phyloP scores from a whole-genome alignment of 2,329 filamentous ascomycete species.

The Ophiobolus disseminans region DNA sequence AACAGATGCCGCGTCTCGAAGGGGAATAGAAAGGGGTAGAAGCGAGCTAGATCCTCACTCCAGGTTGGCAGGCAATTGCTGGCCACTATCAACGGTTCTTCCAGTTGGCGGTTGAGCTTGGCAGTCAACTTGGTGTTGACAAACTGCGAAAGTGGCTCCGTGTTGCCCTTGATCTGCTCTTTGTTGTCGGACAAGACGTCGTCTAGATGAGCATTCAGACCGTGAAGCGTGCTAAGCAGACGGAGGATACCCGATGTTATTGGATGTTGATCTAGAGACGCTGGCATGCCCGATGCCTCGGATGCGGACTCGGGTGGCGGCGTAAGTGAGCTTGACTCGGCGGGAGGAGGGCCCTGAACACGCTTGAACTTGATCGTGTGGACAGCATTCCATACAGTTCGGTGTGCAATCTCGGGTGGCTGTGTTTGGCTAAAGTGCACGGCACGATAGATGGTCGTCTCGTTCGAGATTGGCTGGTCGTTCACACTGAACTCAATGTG shows the following conservation, averaged over 20 bases:
- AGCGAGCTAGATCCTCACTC: conserved; percentile 91
- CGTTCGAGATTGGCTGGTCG: conserved; percentile 81
- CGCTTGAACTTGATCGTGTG: conserved; percentile 93
- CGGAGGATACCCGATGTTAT: conserved; percentile 86
- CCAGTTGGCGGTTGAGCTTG: conserved; percentile 94
- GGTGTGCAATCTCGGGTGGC: conserved; percentile 69
- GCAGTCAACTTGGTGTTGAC: conserved; percentile 98
- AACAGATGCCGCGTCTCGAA: conserved; percentile 98
- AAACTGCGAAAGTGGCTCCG: conserved; percentile 89
- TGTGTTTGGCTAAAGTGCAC: conserved; percentile 75
- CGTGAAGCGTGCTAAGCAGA: conserved; percentile 87
- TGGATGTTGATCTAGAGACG: conserved; percentile 81
- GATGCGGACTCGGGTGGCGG: conserved; percentile 59
- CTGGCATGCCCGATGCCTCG: conserved; percentile 70
- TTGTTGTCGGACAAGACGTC: conserved; percentile 85
- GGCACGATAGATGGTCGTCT: conserved; percentile 95
- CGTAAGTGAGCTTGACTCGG: conserved; percentile 71
- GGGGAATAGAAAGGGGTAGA: conserved; percentile 96
- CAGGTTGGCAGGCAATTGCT: conserved; percentile 95
- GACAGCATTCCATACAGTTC: conserved; percentile 87
- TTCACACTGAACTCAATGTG: conserved; percentile 95
- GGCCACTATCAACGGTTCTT: conserved; percentile 95
- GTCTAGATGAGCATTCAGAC: conserved; percentile 90
- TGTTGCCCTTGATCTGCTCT: conserved; percentile 71
- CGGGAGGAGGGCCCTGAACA: conserved; percentile 80